Conservation (phyloP, 1,284 basidiomycete genomes). For the Trametes hirsuta region DNA sequence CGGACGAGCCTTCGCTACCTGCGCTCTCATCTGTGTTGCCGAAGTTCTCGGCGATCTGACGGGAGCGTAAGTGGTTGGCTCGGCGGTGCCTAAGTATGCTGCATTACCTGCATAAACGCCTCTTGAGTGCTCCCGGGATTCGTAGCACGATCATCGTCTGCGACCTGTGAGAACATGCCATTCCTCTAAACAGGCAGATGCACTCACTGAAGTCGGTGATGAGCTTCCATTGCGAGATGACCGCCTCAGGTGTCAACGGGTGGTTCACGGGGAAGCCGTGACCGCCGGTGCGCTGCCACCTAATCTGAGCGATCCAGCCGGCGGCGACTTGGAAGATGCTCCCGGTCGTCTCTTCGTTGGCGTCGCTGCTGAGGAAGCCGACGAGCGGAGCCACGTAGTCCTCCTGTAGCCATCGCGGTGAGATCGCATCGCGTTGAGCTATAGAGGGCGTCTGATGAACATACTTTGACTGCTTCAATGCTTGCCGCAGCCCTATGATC, state of each 20-base stretch:
- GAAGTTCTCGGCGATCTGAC: conserved; percentile 80
- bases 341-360: conserved; percentile 78
- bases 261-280: conserved; percentile 84
- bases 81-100: background rate
- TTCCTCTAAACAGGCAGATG: background rate
- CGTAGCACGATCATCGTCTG: conserved; percentile 78
- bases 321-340: conserved; percentile 88
- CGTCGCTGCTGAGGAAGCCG: conserved; percentile 88
- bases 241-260: conserved; percentile 76
- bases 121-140: conserved; percentile 76
- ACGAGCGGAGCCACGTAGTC: conserved; percentile 93
- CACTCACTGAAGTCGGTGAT: conserved; percentile 83
- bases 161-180: conserved; percentile 1
- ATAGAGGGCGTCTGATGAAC: background rate
- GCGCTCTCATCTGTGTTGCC: conserved; percentile 56
- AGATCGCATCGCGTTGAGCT: background rate
- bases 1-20: conserved; percentile 28
- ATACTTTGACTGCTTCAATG: conserved; percentile 90
- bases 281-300: conserved; percentile 94
- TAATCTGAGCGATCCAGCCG: conserved; percentile 90
- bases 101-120: conserved; percentile 65
- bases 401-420: conserved; percentile 51
- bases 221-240: conserved; percentile 77
- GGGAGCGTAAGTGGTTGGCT: background rate
- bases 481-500: conserved; percentile 81